Evolutionary conservation across 371 early-diverging fungal genomes (phyloP).

Genomic region (Dinochytrium kinnereticum): DNA sequence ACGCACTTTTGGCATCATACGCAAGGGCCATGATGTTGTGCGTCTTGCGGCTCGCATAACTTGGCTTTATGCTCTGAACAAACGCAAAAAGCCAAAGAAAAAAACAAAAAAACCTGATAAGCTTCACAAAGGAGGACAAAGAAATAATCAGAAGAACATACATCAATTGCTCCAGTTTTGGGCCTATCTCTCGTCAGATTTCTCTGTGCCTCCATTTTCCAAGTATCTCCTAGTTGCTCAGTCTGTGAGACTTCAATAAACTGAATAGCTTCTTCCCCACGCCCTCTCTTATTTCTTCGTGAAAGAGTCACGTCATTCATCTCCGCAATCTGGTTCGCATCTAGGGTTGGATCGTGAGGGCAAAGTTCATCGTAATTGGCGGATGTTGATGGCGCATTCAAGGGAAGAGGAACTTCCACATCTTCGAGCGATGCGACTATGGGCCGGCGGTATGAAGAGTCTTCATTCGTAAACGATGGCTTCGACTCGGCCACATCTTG

Average conservation of each 20-base stretch:
- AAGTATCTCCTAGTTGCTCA: slow-evolving; percentile 31
- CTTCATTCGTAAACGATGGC: neutral
- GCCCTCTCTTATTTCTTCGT: neutral
- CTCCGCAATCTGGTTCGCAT: neutral
- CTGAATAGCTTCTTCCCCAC: slow-evolving; percentile 22
- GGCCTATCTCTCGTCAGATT: slow-evolving; percentile 25
- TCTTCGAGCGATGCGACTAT: neutral
- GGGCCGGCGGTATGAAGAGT: no score
- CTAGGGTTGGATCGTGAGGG: neutral
- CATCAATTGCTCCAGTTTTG: neutral
- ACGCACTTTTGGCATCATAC: slow-evolving; percentile 35
- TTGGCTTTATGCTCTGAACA: slow-evolving; percentile 26
- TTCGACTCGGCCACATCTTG: no score
- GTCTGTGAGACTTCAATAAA: slow-evolving; percentile 35
- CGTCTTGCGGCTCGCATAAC: slow-evolving; percentile 15
- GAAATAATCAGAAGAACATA: no score
- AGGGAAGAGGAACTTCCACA: neutral
- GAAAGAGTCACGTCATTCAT: neutral
- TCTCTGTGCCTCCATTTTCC: slow-evolving; percentile 24
- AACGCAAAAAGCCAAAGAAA: neutral
- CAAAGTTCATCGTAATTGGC: neutral
- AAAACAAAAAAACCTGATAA: slow-evolving; percentile 11
- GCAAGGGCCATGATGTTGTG: slow-evolving; percentile 43
- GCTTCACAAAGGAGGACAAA: no score
- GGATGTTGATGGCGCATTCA: neutral